These are phyloP conservation scores for Aspergillus tubingensis DNA, from an alignment of 2,329 filamentous ascomycete species.

Conservation along the genomic window DNA sequence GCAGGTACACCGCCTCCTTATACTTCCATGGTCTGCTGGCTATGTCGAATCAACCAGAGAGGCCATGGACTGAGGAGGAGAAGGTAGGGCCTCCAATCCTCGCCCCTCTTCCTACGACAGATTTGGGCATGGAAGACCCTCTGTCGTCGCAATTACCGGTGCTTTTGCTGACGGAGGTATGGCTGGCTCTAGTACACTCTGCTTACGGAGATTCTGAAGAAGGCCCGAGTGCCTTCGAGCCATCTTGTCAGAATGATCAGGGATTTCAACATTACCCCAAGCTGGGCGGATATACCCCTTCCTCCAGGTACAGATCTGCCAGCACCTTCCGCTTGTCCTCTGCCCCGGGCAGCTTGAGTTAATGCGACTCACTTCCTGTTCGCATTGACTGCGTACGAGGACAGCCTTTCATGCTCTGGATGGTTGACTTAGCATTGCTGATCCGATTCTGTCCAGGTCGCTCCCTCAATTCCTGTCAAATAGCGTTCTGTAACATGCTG, in stretches of 20 bases:
- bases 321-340: conserved; percentile 13
- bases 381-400: neutral
- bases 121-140: neutral
- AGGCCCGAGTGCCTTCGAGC: conserved; percentile 39
- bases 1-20: conserved; percentile 17
- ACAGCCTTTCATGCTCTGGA: neutral
- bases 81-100: conserved; percentile 38
- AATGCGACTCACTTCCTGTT: conserved; percentile 7
- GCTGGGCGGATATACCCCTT: conserved; percentile 45
- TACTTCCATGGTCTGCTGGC: conserved; percentile 41
- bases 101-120: neutral
- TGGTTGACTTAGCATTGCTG: conserved; percentile 13
- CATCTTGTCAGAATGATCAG: conserved; percentile 42
- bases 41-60: conserved; percentile 48
- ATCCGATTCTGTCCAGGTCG: conserved; percentile 33
- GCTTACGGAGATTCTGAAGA: conserved; percentile 47
- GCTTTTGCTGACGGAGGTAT: conserved; percentile 4
- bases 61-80: conserved; percentile 49
- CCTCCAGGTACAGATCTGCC: conserved; percentile 41
- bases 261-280: conserved; percentile 39
- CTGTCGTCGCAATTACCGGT: neutral
- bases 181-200: conserved; percentile 38
- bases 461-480: conserved; percentile 42
- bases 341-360: neutral
- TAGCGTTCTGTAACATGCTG: conserved; percentile 39